Base-by-base conservation (phyloP, 495 filamentous ascomycete genomes). In the Ascodesmis nigricans region DNA sequence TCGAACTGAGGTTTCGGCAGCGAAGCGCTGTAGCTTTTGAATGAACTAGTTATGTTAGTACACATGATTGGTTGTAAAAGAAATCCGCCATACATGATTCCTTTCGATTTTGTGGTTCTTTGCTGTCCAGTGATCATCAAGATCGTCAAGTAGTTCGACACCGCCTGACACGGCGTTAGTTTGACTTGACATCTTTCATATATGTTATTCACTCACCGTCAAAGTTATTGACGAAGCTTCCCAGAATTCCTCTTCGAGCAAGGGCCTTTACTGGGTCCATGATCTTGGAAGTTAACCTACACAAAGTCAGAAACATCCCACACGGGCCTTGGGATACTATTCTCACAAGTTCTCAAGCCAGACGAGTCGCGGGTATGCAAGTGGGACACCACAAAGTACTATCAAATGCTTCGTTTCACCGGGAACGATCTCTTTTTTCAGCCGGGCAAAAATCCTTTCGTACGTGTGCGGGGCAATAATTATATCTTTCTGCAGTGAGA, bases 71-170 rank as follows among this genome's bases (percentile, higher is more conserved):
- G 24, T 34, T 1, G 25, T 29, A 13, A 28, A 19, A 15, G 19
- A 23, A 31, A 29, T 19, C 31, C 45, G 23, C 5, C 2, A 49
- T 45, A 59, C 75, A 75, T n/a, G n/a, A 42, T 71, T 76, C 20
- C 87, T 68, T 57, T 97, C 87, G 7, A 59, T 54, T 50, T 95
- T 95, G 55, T 92, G 80, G 47, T 81, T 74, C 46, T 78, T 90
- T 14, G 87, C 83, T 2, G 87, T 91, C 87, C 87, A 97, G 49
- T 95, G 84, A 53, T 97, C 87, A 44, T 82, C 76, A 6, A 90
- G 60, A 50, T 90, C 79, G 55, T 95, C 87, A 18, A 91, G 63
- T 10, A 97, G 78, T 55, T 93, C 90, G 4, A 91, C 77, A 27
- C 79, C 82, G 34, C 46, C 46, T 49, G 3, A 6, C 35, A 21